Percentiles rank a stretch among this genome's conserved stretches.
Conservation (phyloP, 164 flowering plant species). For the Stephania yunnanensis region DNA sequence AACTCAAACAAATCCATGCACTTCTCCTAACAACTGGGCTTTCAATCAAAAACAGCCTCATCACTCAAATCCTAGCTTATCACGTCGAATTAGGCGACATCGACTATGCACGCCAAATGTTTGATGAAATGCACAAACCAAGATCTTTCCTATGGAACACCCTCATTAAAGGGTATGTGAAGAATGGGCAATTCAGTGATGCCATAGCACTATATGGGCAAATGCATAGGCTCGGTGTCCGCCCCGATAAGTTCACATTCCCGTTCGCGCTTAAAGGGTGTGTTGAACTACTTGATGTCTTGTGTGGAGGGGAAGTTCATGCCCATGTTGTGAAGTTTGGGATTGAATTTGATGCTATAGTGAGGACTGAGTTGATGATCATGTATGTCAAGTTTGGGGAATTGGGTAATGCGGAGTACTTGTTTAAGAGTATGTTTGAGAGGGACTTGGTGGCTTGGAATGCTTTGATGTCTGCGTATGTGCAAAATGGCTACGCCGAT, state of each 20-base stretch:
- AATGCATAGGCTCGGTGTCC: conserved; percentile 27
- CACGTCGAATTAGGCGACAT: conserved; percentile 23
- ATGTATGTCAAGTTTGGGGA: conserved; percentile 35
- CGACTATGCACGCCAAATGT: conserved; percentile 31
- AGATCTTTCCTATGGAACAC: conserved; percentile 39
- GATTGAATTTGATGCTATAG: conserved; percentile 27
- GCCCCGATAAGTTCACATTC: conserved; percentile 38
- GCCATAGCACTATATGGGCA: conserved; percentile 20
- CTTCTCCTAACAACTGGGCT: conserved; percentile 34
- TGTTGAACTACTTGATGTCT: conserved; percentile 14
- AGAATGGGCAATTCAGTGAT: conserved; percentile 19
- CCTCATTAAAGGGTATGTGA: conserved; percentile 35
- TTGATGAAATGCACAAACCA: conserved; percentile 43
- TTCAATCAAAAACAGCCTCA: conserved; percentile 33
- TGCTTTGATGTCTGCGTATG: conserved; percentile 36
- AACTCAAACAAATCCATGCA: conserved; percentile 33
- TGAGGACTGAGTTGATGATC: conserved; percentile 33
- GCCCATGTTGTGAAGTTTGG: conserved; percentile 32
- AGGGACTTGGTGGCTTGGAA: conserved; percentile 45
- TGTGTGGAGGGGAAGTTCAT: conserved; percentile 25
- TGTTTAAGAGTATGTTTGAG: conserved; percentile 27
- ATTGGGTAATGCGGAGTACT: conserved; percentile 26
- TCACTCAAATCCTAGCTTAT: conserved; percentile 27
- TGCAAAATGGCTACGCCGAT: conserved; percentile 30
- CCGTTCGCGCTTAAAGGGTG: conserved; percentile 39